phyloP scores from a whole-genome alignment of 2,329 filamentous ascomycete species.

The Monosporascus cannonballus region DNA sequence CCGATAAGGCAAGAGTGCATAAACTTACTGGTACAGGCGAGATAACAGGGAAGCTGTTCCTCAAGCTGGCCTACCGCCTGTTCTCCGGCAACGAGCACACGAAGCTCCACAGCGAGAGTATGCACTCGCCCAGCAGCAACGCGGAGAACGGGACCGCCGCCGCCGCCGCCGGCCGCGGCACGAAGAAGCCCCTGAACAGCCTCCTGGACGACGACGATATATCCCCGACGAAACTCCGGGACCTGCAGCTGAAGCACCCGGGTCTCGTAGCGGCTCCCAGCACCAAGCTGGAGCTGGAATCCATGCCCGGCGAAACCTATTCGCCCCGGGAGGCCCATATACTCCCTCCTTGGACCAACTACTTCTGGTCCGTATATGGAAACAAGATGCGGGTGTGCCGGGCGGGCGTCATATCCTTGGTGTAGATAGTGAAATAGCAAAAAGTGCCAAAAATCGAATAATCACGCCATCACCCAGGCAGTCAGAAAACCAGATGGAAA shows the following conservation, averaged over 20 bases:
- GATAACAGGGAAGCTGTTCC: conserved; percentile 31
- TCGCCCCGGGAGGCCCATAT: conserved; percentile 5
- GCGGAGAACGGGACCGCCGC: too few species aligned
- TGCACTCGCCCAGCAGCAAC: not conserved
- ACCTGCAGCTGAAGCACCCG: not conserved
- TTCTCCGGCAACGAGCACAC: conserved; percentile 1
- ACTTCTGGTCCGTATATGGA: conserved; percentile 15
- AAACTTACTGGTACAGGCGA: conserved; percentile 22
- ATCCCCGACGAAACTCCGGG: not conserved
- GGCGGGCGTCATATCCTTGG: conserved; percentile 3
- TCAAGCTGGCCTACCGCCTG: conserved; percentile 6
- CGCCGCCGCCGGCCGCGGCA: too few species aligned
- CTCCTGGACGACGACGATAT: not conserved
- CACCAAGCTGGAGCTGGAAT: not conserved
- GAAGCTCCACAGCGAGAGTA: not conserved
- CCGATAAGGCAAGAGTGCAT: too few species aligned
- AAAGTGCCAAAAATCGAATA: not conserved
- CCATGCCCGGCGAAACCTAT: conserved; percentile 1
- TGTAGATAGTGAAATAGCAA: not conserved
- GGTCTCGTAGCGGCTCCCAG: not conserved
- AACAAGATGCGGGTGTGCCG: conserved; percentile 10
- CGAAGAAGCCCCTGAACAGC: not conserved
- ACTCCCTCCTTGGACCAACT: conserved; percentile 9
- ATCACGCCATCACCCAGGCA: not conserved
- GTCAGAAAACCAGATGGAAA: not conserved